Percentiles rank a stretch among this genome's conserved stretches.
These are phyloP conservation scores for Ophiognomonia clavigignenti-juglandacearum DNA, from an alignment of 2,329 filamentous ascomycete species.

Conservation along the genomic window DNA sequence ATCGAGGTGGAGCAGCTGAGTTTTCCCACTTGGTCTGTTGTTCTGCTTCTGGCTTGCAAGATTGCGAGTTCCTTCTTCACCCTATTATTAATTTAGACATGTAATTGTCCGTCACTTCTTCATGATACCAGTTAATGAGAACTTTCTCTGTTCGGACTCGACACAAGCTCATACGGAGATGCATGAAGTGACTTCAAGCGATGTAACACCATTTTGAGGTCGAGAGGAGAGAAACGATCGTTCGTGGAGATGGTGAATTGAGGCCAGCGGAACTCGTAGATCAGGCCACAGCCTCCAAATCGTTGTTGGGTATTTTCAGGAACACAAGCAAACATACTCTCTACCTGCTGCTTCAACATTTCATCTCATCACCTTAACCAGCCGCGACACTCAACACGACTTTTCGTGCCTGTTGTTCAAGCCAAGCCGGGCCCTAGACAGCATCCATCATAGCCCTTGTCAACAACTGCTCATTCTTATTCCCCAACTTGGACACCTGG, in stretches of 20 bases:
- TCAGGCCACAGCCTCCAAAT: background rate
- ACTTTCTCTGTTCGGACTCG: conserved; percentile 21
- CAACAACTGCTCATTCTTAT: conserved; percentile 93
- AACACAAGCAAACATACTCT: too few relatives aligned
- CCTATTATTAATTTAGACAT: conserved; percentile 30
- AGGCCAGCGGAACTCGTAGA: background rate
- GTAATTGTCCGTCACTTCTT: conserved; percentile 42
- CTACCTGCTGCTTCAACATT: too few relatives aligned
- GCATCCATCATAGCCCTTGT: conserved; percentile 74
- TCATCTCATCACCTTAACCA: too few relatives aligned
- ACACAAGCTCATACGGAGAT: background rate
- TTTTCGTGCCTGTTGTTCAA: background rate
- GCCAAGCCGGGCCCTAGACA: conserved; percentile 40
- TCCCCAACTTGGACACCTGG: conserved; percentile 92
- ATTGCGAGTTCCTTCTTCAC: conserved; percentile 13
- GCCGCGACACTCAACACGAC: background rate
- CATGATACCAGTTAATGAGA: conserved; percentile 46
- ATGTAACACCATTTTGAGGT: too few relatives aligned
- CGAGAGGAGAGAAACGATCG: too few relatives aligned
- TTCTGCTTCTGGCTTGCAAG: conserved; percentile 9
- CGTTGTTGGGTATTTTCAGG: background rate
- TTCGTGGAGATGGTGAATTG: too few relatives aligned
- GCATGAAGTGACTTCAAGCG: background rate
- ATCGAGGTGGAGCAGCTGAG: conserved; percentile 10
- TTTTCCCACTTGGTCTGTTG: background rate